phyloP scores from a whole-genome alignment of 2,329 filamentous ascomycete species.

The Venturia effusa region DNA sequence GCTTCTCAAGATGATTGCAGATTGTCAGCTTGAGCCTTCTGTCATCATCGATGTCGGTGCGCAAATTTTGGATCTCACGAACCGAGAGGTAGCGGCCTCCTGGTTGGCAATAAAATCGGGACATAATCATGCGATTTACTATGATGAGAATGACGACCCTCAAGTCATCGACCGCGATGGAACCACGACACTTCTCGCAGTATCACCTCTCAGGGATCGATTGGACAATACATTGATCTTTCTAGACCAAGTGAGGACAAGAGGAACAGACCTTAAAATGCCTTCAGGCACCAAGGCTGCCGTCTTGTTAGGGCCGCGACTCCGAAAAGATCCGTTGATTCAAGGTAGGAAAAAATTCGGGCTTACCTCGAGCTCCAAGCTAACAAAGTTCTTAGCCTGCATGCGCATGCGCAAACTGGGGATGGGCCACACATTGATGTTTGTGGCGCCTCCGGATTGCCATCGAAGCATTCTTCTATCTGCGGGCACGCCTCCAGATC shows the following conservation, averaged over 20 bases:
- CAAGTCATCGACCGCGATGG: conserved; percentile 41
- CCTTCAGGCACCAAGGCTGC: conserved; percentile 49
- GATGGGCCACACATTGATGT: conserved; percentile 52
- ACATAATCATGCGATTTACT: conserved; percentile 44
- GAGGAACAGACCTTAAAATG: conserved; percentile 57
- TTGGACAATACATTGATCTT: conserved; percentile 53
- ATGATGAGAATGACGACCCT: conserved; percentile 45
- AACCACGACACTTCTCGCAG: conserved; percentile 38
- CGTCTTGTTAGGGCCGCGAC: conserved; percentile 52
- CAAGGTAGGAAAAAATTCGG: conserved; percentile 43
- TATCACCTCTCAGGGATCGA: conserved; percentile 47
- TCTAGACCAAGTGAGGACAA: conserved; percentile 59
- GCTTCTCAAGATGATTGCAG: conserved; percentile 36
- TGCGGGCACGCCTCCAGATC: neutral
- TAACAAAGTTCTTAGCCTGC: conserved; percentile 39
- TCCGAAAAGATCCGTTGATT: conserved; percentile 59
- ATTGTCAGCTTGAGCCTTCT: conserved; percentile 30
- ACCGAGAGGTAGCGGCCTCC: conserved; percentile 38
- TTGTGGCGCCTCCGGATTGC: conserved; percentile 51
- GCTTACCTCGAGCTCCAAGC: conserved; percentile 2
- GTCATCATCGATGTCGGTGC: conserved; percentile 65
- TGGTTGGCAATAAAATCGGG: conserved; percentile 38
- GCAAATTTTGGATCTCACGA: conserved; percentile 54
- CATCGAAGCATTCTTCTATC: conserved; percentile 17
- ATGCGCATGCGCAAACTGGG: conserved; percentile 64